A percentile compares a stretch with the other conserved stretches of the same genome.
These are phyloP conservation scores for Tinospora cordifolia DNA, from an alignment of 164 flowering plant genomes.

Conservation along the genomic window DNA sequence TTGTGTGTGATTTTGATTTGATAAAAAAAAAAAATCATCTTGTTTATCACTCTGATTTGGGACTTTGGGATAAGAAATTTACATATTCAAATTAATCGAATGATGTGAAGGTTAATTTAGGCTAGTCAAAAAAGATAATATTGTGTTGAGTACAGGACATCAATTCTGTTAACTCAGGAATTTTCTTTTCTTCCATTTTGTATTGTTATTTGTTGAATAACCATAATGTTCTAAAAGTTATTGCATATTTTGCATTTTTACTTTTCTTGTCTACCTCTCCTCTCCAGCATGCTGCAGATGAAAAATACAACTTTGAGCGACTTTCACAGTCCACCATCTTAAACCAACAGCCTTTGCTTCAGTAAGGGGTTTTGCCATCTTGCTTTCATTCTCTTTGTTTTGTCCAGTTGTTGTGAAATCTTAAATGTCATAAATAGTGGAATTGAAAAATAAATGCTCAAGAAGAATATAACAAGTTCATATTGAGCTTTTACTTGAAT, in stretches of 20 bases:
- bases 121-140: not conserved
- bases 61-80: not conserved
- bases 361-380: slow-evolving; percentile 34
- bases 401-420: not conserved
- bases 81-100: not conserved
- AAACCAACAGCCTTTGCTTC: slow-evolving; percentile 85
- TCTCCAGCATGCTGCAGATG: slow-evolving; percentile 97
- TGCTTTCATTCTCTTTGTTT: not conserved
- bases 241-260: slow-evolving; percentile 11
- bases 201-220: not conserved
- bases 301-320: slow-evolving; percentile 87
- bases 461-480: not conserved
- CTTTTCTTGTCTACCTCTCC: slow-evolving; percentile 1
- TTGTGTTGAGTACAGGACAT: not conserved
- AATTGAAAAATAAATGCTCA: not conserved
- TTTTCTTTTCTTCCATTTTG: not conserved
- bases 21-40: not conserved
- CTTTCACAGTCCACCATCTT: slow-evolving; percentile 69
- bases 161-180: too few relatives aligned
- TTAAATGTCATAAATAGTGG: not conserved
- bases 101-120: not conserved
- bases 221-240: not conserved
- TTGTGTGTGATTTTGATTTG: not conserved
- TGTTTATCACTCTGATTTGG: not conserved
- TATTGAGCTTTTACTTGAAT: not conserved